Evolutionary conservation across 352 stramenopile genomes (phyloP).

Genomic region (Peronospora destructor): DNA sequence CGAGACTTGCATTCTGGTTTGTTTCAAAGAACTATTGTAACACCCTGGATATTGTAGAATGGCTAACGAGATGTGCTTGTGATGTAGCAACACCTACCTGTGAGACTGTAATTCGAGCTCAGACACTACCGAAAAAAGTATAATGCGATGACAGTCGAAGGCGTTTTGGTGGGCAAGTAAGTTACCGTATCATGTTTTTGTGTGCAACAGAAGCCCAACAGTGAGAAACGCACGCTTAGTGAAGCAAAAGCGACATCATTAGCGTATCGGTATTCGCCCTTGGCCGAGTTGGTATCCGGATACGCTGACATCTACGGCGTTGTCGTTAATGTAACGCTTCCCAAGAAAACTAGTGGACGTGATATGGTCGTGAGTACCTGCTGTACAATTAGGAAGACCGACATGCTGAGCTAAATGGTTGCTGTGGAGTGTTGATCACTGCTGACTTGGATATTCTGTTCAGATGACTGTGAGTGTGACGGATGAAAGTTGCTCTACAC

Average conservation of each 20-base stretch:
- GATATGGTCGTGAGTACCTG: constrained; percentile 56
- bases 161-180: background rate
- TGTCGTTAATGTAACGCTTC: constrained; percentile 65
- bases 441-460: background rate
- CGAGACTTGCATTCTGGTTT: constrained; percentile 35
- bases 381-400: background rate
- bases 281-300: constrained; percentile 52
- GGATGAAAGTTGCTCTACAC: constrained; percentile 51
- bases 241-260: constrained; percentile 22
- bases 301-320: constrained; percentile 62
- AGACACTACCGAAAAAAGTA: constrained; percentile 14
- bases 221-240: constrained; percentile 47
- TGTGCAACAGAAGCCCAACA: constrained; percentile 10
- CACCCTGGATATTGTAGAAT: background rate
- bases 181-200: background rate
- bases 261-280: constrained; percentile 50
- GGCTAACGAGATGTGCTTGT: background rate
- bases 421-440: background rate
- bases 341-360: constrained; percentile 48
- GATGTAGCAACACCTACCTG: constrained; percentile 4
- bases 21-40: background rate
- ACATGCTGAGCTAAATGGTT: background rate
- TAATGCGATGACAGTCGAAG: background rate
- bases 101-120: constrained; percentile 3
- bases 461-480: constrained; percentile 69